A percentile compares a stretch with the other conserved stretches of the same genome.
These are phyloP conservation scores for Trapa incisa DNA, from an alignment of 345 rosid genomes.

Conservation along the genomic window DNA sequence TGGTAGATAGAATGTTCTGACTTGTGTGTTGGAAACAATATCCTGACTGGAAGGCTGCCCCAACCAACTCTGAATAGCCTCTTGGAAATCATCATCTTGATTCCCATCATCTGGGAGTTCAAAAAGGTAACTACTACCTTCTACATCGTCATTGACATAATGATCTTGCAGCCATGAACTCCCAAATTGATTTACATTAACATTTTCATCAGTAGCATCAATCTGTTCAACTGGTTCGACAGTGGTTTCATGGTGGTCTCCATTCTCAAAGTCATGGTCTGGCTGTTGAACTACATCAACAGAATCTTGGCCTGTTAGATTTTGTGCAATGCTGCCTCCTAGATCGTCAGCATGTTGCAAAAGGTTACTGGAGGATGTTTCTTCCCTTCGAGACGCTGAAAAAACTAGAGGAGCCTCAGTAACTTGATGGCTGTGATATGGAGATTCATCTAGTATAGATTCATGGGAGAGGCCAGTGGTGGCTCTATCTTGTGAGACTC, in stretches of 20 bases:
- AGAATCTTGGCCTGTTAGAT: slow-evolving; percentile 19
- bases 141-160: slow-evolving; percentile 31
- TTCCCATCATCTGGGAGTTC: slow-evolving; percentile 28
- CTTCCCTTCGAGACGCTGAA: slow-evolving; percentile 19
- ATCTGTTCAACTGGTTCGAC: slow-evolving; percentile 31
- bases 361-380: slow-evolving; percentile 12
- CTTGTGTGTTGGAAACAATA: slow-evolving; percentile 30
- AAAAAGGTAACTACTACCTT: slow-evolving; percentile 16
- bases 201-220: slow-evolving; percentile 21
- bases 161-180: slow-evolving; percentile 24
- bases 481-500: slow-evolving; percentile 12
- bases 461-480: slow-evolving; percentile 12
- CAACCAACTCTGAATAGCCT: slow-evolving; percentile 47
- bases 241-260: slow-evolving; percentile 25
- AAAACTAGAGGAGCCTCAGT: slow-evolving; percentile 12
- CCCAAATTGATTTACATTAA: slow-evolving; percentile 22
- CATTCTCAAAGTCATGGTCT: slow-evolving; percentile 29
- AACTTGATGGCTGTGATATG: slow-evolving; percentile 5
- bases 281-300: slow-evolving; percentile 25
- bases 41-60: slow-evolving; percentile 35
- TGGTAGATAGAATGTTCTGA: slow-evolving; percentile 35
- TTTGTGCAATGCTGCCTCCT: slow-evolving; percentile 24
- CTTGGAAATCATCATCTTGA: slow-evolving; percentile 33
- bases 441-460: slow-evolving; percentile 2
- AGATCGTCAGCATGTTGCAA: slow-evolving; percentile 15